Evolutionary conservation across 345 rosid genomes (phyloP).

Genomic region (Citrus mangshanensis): DNA sequence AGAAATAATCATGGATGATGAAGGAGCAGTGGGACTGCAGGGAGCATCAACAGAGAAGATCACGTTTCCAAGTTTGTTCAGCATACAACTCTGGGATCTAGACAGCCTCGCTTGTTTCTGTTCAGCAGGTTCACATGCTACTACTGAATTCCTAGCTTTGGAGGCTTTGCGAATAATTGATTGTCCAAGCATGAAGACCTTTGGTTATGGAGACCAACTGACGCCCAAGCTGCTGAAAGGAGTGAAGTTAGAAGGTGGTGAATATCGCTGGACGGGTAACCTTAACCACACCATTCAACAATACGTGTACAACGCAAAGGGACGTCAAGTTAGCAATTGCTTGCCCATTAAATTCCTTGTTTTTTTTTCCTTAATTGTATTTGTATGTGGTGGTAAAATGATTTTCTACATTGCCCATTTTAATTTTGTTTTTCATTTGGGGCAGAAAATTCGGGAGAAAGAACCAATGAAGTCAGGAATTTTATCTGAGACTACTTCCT

Average conservation of each 20-base stretch:
- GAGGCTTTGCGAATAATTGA: neutral
- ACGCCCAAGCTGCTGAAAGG: neutral
- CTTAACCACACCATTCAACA: neutral
- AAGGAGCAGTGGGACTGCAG: neutral
- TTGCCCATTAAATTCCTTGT: too few species aligned
- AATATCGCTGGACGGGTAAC: neutral
- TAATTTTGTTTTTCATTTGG: too few species aligned
- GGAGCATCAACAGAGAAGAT: neutral
- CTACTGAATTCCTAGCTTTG: neutral
- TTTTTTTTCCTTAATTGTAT: too few species aligned
- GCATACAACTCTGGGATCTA: accelerated
- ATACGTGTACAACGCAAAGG: too few species aligned
- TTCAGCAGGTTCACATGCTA: neutral
- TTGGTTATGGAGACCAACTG: neutral
- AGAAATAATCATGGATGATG: neutral
- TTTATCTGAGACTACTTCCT: too few species aligned
- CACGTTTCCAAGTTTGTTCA: neutral
- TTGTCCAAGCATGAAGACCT: neutral
- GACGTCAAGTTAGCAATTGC: too few species aligned
- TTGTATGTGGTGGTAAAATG: too few species aligned
- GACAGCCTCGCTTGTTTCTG: neutral
- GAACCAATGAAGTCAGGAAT: too few species aligned
- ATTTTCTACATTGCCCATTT: too few species aligned
- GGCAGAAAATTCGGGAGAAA: too few species aligned
- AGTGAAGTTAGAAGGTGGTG: accelerated